Percentiles rank a stretch among this genome's conserved stretches.
Evolutionary conservation across 2,329 filamentous ascomycete species (phyloP).

Genomic region (Hymenotorrendiella dingleyae): DNA sequence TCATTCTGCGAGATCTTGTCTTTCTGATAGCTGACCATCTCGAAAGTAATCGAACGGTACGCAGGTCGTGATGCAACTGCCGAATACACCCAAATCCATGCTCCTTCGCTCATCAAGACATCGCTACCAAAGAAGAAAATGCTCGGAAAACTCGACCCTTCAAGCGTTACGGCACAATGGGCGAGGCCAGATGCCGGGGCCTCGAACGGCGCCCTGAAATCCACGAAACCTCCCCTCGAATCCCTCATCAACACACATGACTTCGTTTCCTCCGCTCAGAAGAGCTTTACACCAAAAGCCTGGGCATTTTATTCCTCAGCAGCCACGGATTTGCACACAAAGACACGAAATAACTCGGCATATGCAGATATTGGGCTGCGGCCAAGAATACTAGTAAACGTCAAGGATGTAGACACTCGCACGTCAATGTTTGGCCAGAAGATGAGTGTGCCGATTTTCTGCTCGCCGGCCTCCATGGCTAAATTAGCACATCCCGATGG

Average conservation of each 20-base stretch:
- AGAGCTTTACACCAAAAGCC: slow-evolving; percentile 53
- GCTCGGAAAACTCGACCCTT: slow-evolving; percentile 43
- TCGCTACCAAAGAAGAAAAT: slow-evolving; percentile 38
- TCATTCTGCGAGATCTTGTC: too few relatives aligned
- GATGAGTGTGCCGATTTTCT: slow-evolving; percentile 53
- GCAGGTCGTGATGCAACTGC: slow-evolving; percentile 49
- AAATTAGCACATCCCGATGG: slow-evolving; percentile 57
- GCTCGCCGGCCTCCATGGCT: slow-evolving; percentile 59
- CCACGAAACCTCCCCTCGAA: slow-evolving; percentile 37
- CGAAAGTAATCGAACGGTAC: slow-evolving; percentile 42
- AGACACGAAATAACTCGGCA: slow-evolving; percentile 47
- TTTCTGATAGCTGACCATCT: too few relatives aligned
- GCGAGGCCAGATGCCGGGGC: slow-evolving; percentile 34
- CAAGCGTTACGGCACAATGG: slow-evolving; percentile 45
- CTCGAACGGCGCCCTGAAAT: slow-evolving; percentile 12
- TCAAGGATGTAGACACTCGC: slow-evolving; percentile 43
- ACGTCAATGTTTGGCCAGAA: slow-evolving; percentile 50
- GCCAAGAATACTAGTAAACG: slow-evolving; percentile 51
- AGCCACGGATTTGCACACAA: slow-evolving; percentile 62
- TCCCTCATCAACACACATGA: slow-evolving; percentile 54
- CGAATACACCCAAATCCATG: slow-evolving; percentile 47
- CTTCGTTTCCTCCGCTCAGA: slow-evolving; percentile 51
- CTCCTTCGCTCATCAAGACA: slow-evolving; percentile 40
- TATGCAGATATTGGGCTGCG: slow-evolving; percentile 54
- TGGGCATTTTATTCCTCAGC: slow-evolving; percentile 66